Evolutionary conservation across 306 rosid genomes (phyloP).

Genomic region (Vigna unguiculata): DNA sequence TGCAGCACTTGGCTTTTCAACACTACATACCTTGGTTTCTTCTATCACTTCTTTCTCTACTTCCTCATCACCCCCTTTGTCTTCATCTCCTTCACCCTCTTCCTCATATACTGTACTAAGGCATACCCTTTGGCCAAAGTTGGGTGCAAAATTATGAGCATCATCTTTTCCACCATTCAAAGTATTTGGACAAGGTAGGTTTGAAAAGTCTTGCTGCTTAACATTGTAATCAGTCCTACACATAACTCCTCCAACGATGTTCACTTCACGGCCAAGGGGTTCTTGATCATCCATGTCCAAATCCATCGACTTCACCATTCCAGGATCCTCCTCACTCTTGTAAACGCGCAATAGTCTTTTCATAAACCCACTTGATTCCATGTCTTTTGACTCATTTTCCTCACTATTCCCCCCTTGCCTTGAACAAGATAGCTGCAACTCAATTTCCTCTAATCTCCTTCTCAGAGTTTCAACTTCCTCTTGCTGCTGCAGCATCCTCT

Average conservation of each 20-base stretch:
- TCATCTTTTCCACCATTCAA: slow-evolving; percentile 50
- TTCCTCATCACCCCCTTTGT: slow-evolving; percentile 65
- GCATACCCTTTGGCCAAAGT: slow-evolving; percentile 59
- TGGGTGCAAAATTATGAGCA: slow-evolving; percentile 53
- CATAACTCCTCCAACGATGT: slow-evolving; percentile 54
- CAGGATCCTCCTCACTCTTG: slow-evolving; percentile 74
- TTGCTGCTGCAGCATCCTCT: slow-evolving; percentile 83
- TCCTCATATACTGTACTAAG: slow-evolving; percentile 94
- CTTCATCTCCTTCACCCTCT: slow-evolving; percentile 67
- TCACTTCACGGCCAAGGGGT: slow-evolving; percentile 63
- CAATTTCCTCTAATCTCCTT: slow-evolving; percentile 87
- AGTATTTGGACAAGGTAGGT: slow-evolving; percentile 44
- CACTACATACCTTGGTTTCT: slow-evolving; percentile 77
- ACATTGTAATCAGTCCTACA: slow-evolving; percentile 48
- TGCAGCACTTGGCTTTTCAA: slow-evolving; percentile 45
- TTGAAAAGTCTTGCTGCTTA: slow-evolving; percentile 52
- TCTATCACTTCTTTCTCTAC: slow-evolving; percentile 88
- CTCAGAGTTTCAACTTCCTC: slow-evolving; percentile 89
- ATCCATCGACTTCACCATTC: slow-evolving; percentile 97
- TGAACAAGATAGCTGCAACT: slow-evolving; percentile 63
- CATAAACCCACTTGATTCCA: slow-evolving; percentile 71
- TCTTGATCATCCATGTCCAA: slow-evolving; percentile 97
- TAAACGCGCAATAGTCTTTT: slow-evolving; percentile 72
- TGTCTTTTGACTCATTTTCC: slow-evolving; percentile 56
- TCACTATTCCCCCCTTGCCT: slow-evolving; percentile 51